Conservation (phyloP, 768 basidiomycete species). For the Lenzites betulinus region DNA sequence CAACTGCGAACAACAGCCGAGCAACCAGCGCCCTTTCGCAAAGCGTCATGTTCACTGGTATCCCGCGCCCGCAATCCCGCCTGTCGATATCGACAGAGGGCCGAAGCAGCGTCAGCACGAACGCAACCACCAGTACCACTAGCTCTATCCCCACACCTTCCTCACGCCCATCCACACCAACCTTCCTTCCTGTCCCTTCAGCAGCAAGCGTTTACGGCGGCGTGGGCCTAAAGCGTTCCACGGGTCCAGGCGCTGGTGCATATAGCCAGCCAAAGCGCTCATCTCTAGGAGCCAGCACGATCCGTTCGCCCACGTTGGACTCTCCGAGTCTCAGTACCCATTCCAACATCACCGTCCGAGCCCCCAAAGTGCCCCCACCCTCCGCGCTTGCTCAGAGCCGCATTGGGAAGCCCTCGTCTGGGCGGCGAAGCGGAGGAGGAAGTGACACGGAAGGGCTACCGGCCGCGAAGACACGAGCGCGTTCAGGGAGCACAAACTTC, state of each 20-base stretch:
- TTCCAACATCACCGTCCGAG: slow-evolving; percentile 31
- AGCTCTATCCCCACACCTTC: slow-evolving; percentile 66
- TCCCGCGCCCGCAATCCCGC: slow-evolving; percentile 71
- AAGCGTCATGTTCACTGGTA: slow-evolving; percentile 46
- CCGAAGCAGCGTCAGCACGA: slow-evolving; percentile 46
- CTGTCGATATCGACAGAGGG: slow-evolving; percentile 60
- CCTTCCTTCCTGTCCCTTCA: slow-evolving; percentile 72
- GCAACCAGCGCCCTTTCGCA: slow-evolving; percentile 42
- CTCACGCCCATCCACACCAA: slow-evolving; percentile 76
- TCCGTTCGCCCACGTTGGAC: slow-evolving; percentile 29
- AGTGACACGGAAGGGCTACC: slow-evolving; percentile 17
- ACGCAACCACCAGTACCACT: slow-evolving; percentile 57
- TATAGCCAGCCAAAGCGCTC: slow-evolving; percentile 55
- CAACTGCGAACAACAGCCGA: slow-evolving; percentile 39
- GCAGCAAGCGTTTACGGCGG: slow-evolving; percentile 49
- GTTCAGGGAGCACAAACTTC: slow-evolving; percentile 27
- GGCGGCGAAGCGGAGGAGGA: slow-evolving; percentile 31
- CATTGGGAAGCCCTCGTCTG: slow-evolving; percentile 33
- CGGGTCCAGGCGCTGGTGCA: slow-evolving; percentile 46
- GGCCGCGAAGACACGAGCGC: slow-evolving; percentile 24
- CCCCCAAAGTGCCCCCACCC: slow-evolving; percentile 26
- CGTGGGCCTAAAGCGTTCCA: slow-evolving; percentile 59
- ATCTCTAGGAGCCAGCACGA: slow-evolving; percentile 56
- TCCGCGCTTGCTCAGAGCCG: slow-evolving; percentile 32
- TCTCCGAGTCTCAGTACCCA: slow-evolving; percentile 20